Evolutionary conservation across 2,329 filamentous ascomycete species (phyloP).

Genomic region (Penicillium sp.): DNA sequence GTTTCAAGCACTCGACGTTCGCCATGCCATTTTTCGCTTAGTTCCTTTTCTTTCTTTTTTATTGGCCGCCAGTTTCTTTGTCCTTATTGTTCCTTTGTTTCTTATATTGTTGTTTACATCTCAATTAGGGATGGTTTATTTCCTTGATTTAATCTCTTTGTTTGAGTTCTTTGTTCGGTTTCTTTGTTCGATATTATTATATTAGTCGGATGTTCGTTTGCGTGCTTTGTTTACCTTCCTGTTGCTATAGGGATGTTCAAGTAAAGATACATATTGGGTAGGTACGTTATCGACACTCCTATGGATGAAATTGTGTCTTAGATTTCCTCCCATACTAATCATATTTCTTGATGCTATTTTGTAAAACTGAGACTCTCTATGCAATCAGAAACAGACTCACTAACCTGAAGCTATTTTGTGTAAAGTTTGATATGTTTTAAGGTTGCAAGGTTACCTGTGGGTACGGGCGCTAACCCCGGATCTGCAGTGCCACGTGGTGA

Average conservation of each 20-base stretch:
- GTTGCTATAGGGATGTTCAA: background rate
- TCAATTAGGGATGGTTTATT: background rate
- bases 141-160: background rate
- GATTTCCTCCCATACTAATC: background rate
- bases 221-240: background rate
- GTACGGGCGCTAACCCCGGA: constrained; percentile 1
- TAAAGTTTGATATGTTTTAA: background rate
- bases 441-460: background rate
- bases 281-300: background rate
- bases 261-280: background rate
- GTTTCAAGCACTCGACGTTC: background rate
- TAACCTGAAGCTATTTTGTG: background rate
- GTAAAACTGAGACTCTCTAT: background rate
- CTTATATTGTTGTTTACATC: background rate
- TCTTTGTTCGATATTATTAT: background rate
- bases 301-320: background rate
- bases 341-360: no score
- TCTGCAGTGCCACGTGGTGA: constrained; percentile 3
- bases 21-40: background rate
- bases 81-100: background rate
- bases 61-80: background rate
- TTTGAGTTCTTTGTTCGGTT: background rate
- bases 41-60: background rate
- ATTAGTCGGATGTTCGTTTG: background rate
- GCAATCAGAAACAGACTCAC: background rate